Conservation (phyloP, 2,329 filamentous ascomycete species). For the Exophiala oligosperma region DNA sequence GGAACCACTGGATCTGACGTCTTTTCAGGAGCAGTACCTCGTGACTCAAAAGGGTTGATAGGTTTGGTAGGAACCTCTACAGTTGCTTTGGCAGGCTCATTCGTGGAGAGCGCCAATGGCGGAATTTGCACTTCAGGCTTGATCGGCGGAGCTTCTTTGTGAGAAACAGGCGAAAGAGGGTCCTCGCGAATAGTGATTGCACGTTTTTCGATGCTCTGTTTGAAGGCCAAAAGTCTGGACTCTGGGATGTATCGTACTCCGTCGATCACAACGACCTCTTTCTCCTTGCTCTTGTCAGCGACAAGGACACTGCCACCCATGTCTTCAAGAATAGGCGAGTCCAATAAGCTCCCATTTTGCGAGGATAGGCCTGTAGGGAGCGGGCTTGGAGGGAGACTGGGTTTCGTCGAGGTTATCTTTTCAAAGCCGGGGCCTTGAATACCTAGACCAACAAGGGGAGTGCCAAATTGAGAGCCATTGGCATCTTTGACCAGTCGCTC, state of each 20-base stretch:
- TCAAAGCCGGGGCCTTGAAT: neutral
- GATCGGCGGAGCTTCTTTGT: too few relatives aligned
- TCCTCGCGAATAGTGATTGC: neutral
- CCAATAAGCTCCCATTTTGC: constrained; percentile 11
- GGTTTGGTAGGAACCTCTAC: neutral
- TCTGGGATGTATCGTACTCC: constrained; percentile 12
- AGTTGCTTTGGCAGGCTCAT: neutral
- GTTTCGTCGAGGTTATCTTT: neutral
- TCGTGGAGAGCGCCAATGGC: too few relatives aligned
- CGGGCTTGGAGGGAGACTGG: neutral
- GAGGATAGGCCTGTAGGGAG: neutral
- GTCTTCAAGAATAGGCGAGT: constrained; percentile 16
- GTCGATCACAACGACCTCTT: constrained; percentile 7
- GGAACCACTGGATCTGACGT: neutral
- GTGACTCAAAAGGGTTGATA: constrained; percentile 17
- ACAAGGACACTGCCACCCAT: constrained; percentile 6
- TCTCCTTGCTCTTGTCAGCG: neutral
- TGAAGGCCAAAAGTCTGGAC: constrained; percentile 7
- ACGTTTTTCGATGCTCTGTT: neutral
- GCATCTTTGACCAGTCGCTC: neutral
- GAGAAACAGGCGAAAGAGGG: neutral
- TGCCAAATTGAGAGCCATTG: neutral
- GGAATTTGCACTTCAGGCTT: too few relatives aligned
- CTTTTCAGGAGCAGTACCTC: constrained; percentile 1
- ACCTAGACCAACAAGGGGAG: constrained; percentile 17